Percentiles rank a stretch among this genome's conserved stretches.
phyloP scores from a whole-genome alignment of 441 rosid species.

The Raphanus hybrid region DNA sequence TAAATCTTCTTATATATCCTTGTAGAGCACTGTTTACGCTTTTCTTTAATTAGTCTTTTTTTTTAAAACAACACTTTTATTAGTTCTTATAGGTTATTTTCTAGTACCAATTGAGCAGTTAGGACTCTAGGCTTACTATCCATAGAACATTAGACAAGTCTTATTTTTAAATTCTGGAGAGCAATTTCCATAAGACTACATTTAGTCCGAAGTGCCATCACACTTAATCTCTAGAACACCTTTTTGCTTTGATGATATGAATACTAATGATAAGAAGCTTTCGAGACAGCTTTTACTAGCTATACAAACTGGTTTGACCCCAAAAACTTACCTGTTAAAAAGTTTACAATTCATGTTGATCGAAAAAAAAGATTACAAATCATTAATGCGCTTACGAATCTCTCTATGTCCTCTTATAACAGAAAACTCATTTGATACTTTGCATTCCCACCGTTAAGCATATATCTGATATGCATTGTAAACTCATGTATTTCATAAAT shows the following conservation, averaged over 20 bases:
- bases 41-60: neutral
- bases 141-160: neutral
- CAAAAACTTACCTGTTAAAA: neutral
- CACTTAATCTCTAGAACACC: neutral
- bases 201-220: neutral
- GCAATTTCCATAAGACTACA: neutral
- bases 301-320: neutral
- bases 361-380: neutral
- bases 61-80: neutral
- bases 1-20: neutral
- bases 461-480: neutral
- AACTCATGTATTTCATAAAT: neutral
- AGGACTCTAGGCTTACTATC: conserved; percentile 4
- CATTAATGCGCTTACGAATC: neutral
- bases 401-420: neutral
- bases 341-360: neutral
- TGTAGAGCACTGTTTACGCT: neutral
- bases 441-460: conserved; percentile 3
- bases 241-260: neutral
- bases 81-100: neutral
- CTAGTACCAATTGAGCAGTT: neutral
- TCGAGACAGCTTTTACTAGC: neutral
- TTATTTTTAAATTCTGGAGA: neutral
- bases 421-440: conserved; percentile 1
- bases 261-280: neutral